Evolutionary conservation across 1,284 basidiomycete species (phyloP).

Genomic region (Apiotrichum montevideense): DNA sequence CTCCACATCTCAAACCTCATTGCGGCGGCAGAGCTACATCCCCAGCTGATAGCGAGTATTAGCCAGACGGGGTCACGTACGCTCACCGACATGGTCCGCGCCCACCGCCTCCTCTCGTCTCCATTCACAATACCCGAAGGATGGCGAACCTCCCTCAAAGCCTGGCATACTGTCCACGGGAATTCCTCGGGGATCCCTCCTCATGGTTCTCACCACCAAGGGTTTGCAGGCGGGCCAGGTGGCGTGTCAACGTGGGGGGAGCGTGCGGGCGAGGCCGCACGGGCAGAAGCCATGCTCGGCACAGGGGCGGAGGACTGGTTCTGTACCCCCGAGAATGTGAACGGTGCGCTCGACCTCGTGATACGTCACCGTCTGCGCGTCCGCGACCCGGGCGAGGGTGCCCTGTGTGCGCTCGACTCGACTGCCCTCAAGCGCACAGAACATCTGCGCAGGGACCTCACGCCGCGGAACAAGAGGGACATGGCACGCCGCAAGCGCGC

Average conservation of each 20-base stretch:
- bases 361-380: slow-evolving; percentile 30
- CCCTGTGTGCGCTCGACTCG: slow-evolving; percentile 33
- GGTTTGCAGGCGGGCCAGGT: slow-evolving; percentile 28
- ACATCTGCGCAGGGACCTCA: slow-evolving; percentile 2
- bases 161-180: slow-evolving; percentile 5
- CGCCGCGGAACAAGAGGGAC: neutral
- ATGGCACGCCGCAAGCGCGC: slow-evolving; percentile 2
- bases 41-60: slow-evolving; percentile 26
- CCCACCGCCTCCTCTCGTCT: slow-evolving; percentile 29
- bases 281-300: slow-evolving; percentile 4
- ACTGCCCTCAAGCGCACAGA: slow-evolving; percentile 19
- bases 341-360: slow-evolving; percentile 26
- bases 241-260: slow-evolving; percentile 34
- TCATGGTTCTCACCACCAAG: neutral
- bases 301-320: slow-evolving; percentile 25
- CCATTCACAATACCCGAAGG: slow-evolving; percentile 23
- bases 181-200: neutral
- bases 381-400: slow-evolving; percentile 23
- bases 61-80: slow-evolving; percentile 19
- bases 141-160: slow-evolving; percentile 18
- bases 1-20: slow-evolving; percentile 39
- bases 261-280: slow-evolving; percentile 35
- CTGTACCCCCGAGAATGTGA: slow-evolving; percentile 28
- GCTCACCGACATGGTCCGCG: slow-evolving; percentile 26
- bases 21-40: slow-evolving; percentile 33